Base-by-base conservation (phyloP, 169 alveolate genomes). In the Eimeria maxima region DNA sequence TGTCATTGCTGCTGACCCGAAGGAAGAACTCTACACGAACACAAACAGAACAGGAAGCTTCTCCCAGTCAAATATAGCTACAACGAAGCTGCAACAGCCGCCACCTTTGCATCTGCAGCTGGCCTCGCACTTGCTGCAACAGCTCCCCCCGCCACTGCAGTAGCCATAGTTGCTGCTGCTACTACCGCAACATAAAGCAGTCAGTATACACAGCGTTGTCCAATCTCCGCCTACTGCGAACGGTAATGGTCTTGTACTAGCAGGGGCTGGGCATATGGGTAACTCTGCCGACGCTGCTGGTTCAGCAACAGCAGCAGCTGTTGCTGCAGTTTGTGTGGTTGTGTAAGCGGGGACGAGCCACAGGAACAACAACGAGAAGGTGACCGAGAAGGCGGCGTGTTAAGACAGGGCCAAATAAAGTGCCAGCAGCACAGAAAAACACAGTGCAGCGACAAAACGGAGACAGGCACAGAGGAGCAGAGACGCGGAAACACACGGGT, bases 1-100 rank as follows among this genome's bases (percentile, higher is more conserved):
- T 84, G 38, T 95, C 96, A 16, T 92, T 81, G 89, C 96, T 86
- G 86, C 95, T 86, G 47, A 95, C 95, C 4, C 96, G 95, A 4
- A 95, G 87, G 33, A 76, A 84, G 71, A 95, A 94, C 50, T 42
- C 96, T 94, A 84, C 57, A 65, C 4, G 18, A 27, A 47, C 81
- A 73, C 16, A 27, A 29, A 65, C 18, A 27, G 2, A 24, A 69
- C 45, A 50, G 8, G 38, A 47, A 2, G 45, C 45, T 4, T 45
- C 13, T 73, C 83, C 60, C 60, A 33, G 0, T 53, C 60, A 53
- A 14, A 14, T 53, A 14, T 53, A 53, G 16, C 60, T 11, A 14
- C 60, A 53, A 53, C 11, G n/a, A 13, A 42, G 86, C 67, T 78
- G 88, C 88, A 45, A 65, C 88, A 22, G 44, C 65, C 6, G 88